phyloP scores from a whole-genome alignment of 2,329 filamentous ascomycete genomes.

The Alternaria hordeiaustralica region DNA sequence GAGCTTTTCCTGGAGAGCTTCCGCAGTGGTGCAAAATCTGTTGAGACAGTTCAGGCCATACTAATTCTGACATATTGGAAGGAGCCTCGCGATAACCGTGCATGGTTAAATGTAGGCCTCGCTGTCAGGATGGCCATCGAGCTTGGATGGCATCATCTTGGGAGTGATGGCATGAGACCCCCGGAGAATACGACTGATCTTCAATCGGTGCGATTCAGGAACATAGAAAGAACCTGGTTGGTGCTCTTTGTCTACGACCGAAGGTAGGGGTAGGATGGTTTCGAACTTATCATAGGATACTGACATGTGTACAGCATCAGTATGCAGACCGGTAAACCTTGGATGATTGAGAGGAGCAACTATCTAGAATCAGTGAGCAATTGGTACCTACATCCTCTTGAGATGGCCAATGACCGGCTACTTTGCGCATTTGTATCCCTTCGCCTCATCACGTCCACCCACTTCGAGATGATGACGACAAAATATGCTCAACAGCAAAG shows the following conservation, averaged over 20 bases:
- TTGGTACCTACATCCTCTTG: conserved; percentile 5
- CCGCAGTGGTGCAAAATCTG: not conserved
- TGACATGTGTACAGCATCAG: not conserved
- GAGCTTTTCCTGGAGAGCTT: not conserved
- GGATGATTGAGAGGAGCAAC: conserved; percentile 11
- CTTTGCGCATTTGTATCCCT: conserved; percentile 12
- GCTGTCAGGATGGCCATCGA: conserved; percentile 16
- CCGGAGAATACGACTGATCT: not conserved
- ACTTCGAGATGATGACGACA: not conserved
- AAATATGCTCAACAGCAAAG: not conserved
- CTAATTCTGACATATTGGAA: conserved; percentile 17
- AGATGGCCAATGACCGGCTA: conserved; percentile 8
- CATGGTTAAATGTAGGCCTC: conserved; percentile 9
- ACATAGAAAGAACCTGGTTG: not conserved
- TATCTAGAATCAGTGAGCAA: conserved; percentile 4
- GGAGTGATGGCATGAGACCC: not conserved
- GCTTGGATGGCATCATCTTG: conserved; percentile 12
- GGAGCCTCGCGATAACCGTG: conserved; percentile 7
- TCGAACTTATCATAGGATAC: not conserved
- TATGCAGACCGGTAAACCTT: not conserved
- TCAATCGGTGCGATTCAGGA: rapidly evolving
- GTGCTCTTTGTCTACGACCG: not conserved
- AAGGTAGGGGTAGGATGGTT: rapidly evolving
- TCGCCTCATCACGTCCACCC: not conserved
- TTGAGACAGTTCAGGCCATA: conserved; percentile 10